Evolutionary conservation across 2,329 filamentous ascomycete species (phyloP), one percentile per base, ranked within the genome.

Genomic region (Aplosporella prunicola): DNA sequence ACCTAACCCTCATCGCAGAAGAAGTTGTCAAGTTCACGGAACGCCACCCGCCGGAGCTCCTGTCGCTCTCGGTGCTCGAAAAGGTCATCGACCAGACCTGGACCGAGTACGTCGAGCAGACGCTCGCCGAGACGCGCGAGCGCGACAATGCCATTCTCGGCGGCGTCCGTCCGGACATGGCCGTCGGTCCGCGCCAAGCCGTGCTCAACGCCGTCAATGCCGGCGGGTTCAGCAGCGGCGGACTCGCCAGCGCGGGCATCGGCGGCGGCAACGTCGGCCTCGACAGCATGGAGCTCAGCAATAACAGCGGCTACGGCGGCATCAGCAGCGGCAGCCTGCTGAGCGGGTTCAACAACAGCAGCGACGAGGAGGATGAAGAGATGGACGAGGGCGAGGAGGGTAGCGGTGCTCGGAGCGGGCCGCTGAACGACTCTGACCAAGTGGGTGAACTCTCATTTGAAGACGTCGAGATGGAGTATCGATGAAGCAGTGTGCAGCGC

Each of bases 21-120:
- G 91, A 98, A 61, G 91, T 98, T 13, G 87, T 96, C 55, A 98
- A 96, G 62, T 96, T 98, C 55, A 94, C 87, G 23, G 91, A 95
- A 61, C 78, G 91, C 38, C 85, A 95, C 58, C 82, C 89, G 3
- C 82, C 87, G 1, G 88, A 96, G 61, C 67, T 89, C 14, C 70
- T 96, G 8, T 91, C 87, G 1, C 80, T 85, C 43, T 71, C 74
- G 9, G 86, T 98, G 3, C 70, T 94, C 47, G 84, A 94, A 49
- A 85, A 82, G 50, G 86, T 96, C 32, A 84, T 91, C 69, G 82
- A 85, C 52, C 78, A 80, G 36, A 80, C 87, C 42, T 98, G 91
- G 91, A 82, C 91, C 51, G 80, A 84, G 50, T 98, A 96, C 52
- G 88, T 96, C 25, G 89, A 96, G 56, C 83, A 89, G 41, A 86